Percentiles rank a stretch among this genome's conserved stretches.
phyloP scores from a whole-genome alignment of 768 basidiomycete genomes.

The Clavulina sp. region DNA sequence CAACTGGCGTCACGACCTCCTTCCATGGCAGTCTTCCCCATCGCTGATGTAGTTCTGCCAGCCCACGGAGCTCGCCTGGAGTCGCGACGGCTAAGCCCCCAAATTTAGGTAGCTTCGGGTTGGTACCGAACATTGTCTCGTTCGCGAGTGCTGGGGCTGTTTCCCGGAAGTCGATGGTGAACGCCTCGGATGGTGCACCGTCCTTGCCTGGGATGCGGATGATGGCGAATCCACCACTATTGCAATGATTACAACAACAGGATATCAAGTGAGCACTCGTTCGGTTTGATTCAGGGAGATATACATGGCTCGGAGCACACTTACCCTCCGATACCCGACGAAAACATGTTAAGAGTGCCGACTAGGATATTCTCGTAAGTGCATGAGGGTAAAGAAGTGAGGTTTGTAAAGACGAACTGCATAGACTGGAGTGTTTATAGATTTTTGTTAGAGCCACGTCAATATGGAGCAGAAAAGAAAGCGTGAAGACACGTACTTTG shows the following conservation, averaged over 20 bases:
- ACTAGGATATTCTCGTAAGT: constrained; percentile 9
- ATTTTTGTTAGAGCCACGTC: neutral
- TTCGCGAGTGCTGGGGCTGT: constrained; percentile 59
- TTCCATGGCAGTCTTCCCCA: constrained; percentile 77
- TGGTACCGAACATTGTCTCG: constrained; percentile 50
- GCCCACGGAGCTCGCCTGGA: constrained; percentile 78
- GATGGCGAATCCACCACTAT: constrained; percentile 64
- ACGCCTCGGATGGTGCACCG: constrained; percentile 35
- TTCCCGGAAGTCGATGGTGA: constrained; percentile 76
- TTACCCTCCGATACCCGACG: constrained; percentile 48
- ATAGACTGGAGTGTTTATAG: constrained; percentile 32
- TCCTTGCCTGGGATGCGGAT: constrained; percentile 49
- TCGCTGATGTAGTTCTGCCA: constrained; percentile 62
- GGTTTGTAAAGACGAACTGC: constrained; percentile 20
- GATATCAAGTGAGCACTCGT: neutral
- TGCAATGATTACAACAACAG: neutral
- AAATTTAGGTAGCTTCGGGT: constrained; percentile 34
- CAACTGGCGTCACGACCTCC: constrained; percentile 55
- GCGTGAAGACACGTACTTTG: neutral
- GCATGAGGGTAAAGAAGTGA: neutral
- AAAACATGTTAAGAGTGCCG: constrained; percentile 64
- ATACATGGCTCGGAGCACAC: neutral
- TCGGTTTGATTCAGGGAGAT: neutral
- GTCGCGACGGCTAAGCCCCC: constrained; percentile 83
- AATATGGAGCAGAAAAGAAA: neutral